Evolutionary conservation across 2,329 filamentous ascomycete species (phyloP).

Genomic region (Mycosphaerella arachidis): DNA sequence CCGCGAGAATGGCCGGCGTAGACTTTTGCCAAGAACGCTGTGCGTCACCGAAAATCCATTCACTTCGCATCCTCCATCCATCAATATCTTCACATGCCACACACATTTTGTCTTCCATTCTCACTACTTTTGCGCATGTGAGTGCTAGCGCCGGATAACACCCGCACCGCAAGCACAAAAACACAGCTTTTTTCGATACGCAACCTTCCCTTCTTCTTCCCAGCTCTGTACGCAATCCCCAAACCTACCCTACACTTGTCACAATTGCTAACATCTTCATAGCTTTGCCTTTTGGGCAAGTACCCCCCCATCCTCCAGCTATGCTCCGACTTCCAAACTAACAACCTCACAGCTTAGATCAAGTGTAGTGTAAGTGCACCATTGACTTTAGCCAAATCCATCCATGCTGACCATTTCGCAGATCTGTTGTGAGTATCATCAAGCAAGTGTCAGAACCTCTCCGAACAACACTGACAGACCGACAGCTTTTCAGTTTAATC

Average conservation of each 20-base stretch:
- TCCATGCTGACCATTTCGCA: neutral
- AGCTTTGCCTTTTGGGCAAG: neutral
- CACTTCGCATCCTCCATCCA: neutral
- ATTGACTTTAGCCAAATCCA: neutral
- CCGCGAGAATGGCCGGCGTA: neutral
- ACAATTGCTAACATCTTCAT: neutral
- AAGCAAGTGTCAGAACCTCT: too few species aligned
- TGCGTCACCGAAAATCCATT: neutral
- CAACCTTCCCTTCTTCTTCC: neutral
- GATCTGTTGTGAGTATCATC: constrained; percentile 9
- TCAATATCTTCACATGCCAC: neutral
- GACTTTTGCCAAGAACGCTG: neutral
- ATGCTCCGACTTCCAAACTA: too few species aligned
- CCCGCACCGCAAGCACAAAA: neutral
- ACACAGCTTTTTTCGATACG: neutral
- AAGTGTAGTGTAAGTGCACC: constrained; percentile 1
- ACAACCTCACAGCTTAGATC: neutral
- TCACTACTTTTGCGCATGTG: neutral
- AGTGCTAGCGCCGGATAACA: neutral
- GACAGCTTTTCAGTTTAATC: too few species aligned
- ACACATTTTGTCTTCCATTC: neutral
- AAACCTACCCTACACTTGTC: constrained; percentile 1
- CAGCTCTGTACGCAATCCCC: constrained; percentile 8
- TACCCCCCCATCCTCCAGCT: neutral
- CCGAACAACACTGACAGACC: too few species aligned